Conservation (phyloP, 2,329 filamentous ascomycete genomes). For the Xylaria polymorpha region DNA sequence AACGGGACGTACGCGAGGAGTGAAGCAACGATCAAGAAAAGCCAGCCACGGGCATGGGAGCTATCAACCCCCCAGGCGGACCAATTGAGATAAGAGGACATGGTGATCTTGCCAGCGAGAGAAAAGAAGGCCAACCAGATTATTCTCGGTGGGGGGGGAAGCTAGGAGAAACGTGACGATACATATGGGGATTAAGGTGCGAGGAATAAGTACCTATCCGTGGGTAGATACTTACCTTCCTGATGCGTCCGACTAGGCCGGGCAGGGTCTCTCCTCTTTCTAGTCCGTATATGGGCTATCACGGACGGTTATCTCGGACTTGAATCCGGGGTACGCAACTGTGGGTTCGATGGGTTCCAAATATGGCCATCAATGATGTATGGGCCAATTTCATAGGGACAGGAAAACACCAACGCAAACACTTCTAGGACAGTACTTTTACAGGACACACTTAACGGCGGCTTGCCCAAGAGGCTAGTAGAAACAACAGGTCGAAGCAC, state of each 20-base stretch:
- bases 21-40: constrained; percentile 4
- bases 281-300: not conserved
- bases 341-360: too few species aligned
- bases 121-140: not conserved
- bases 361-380: too few species aligned
- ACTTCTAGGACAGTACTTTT: too few species aligned
- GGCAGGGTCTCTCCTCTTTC: not conserved
- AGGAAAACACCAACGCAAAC: too few species aligned
- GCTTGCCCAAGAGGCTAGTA: too few species aligned
- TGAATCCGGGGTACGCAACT: not conserved
- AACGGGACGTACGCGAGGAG: constrained; percentile 3
- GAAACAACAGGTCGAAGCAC: too few species aligned
- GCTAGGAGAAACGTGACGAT: not conserved
- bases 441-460: too few species aligned
- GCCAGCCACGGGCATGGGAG: not conserved
- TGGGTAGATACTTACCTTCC: constrained; percentile 14
- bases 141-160: not conserved
- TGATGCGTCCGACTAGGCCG: constrained; percentile 8
- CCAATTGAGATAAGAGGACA: not conserved
- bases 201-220: too few species aligned
- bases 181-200: too few species aligned
- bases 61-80: not conserved
- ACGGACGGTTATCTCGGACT: not conserved
- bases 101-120: not conserved
- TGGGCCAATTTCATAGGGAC: too few species aligned